Conservation (phyloP, 2,329 filamentous ascomycete genomes). For the Cladorrhinum sp. region DNA sequence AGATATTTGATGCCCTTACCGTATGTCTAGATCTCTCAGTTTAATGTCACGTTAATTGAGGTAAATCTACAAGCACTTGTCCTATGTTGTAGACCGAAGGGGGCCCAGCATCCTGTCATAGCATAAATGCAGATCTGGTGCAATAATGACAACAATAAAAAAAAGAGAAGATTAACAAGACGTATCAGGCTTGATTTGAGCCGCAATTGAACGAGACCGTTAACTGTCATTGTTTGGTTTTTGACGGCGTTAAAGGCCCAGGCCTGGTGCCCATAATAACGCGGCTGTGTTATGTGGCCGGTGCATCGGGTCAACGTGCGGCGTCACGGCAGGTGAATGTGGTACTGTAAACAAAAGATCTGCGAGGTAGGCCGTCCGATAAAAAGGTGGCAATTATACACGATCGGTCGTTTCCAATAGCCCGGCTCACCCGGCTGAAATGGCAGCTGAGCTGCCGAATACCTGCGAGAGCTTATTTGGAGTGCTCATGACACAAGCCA, state of each 20-base stretch:
- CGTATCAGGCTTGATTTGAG: background rate
- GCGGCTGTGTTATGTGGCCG: background rate
- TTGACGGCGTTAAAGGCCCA: background rate
- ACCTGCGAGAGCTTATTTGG: background rate
- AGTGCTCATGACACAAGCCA: background rate
- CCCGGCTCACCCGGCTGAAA: background rate
- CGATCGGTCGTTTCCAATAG: background rate
- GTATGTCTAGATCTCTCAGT: too few species aligned
- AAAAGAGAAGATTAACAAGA: background rate
- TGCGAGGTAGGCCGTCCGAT: background rate
- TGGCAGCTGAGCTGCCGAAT: background rate
- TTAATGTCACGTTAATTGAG: too few species aligned
- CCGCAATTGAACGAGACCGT: background rate
- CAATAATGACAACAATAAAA: too few species aligned
- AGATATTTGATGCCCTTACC: too few species aligned
- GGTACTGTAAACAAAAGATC: constrained; percentile 4
- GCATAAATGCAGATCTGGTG: too few species aligned
- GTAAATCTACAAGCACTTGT: too few species aligned
- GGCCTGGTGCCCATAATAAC: background rate
- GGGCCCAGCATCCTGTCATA: too few species aligned
- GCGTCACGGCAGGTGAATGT: background rate
- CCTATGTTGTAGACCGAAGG: too few species aligned
- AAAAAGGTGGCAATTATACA: background rate
- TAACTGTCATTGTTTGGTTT: background rate
- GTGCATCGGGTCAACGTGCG: constrained; percentile 3